Conservation (phyloP, 1,139 yeast genomes). For the Yamadazyma atmosphaerica region DNA sequence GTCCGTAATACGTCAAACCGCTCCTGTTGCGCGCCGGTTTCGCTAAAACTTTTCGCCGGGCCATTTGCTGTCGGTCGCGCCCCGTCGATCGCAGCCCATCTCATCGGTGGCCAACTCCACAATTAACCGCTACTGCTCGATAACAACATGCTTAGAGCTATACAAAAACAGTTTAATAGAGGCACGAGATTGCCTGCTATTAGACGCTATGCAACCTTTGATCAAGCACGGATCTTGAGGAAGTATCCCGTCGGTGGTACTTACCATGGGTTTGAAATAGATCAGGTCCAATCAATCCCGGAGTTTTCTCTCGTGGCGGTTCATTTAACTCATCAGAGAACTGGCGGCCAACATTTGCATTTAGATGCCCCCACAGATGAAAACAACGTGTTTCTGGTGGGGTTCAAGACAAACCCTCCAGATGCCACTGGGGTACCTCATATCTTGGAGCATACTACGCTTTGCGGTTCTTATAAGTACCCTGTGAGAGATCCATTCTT, state of each 20-base stretch:
- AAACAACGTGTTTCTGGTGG: constrained; percentile 86
- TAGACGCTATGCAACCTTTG: constrained; percentile 8
- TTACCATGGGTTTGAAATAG: constrained; percentile 64
- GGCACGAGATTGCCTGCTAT: neutral
- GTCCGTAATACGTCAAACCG: neutral
- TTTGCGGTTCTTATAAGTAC: constrained; percentile 87
- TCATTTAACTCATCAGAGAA: constrained; percentile 59
- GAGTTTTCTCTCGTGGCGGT: constrained; percentile 83
- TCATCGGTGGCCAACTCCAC: too few relatives aligned
- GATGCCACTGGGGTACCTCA: constrained; percentile 95
- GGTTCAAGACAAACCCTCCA: constrained; percentile 93
- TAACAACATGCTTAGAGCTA: neutral
- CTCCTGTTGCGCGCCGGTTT: neutral
- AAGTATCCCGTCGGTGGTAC: constrained; percentile 65
- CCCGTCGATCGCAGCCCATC: neutral
- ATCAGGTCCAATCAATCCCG: constrained; percentile 68
- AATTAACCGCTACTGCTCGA: too few relatives aligned
- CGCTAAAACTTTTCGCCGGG: neutral
- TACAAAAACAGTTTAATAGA: neutral
- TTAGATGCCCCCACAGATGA: constrained; percentile 71
- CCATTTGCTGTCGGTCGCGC: neutral
- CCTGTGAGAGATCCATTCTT: constrained; percentile 98
- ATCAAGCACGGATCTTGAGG: constrained; percentile 22
- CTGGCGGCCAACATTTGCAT: constrained; percentile 84
- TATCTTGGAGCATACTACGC: constrained; percentile 89